Evolutionary conservation across 2,329 filamentous ascomycete species (phyloP).

Genomic region (Cladosporium austrohemisphaericum): DNA sequence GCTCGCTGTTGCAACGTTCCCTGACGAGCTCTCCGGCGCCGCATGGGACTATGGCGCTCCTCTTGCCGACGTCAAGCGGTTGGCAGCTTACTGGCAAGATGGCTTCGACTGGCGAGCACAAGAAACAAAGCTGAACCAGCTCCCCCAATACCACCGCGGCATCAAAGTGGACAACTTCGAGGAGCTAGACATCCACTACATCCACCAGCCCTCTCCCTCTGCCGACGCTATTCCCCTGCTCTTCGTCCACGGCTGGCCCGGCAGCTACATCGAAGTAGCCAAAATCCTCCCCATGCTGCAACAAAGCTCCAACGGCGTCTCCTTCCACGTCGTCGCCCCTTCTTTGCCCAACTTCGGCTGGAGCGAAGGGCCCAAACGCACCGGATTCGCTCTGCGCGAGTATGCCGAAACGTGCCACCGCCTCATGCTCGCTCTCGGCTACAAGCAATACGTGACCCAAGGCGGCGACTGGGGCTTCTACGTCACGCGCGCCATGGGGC

Average conservation of each 20-base stretch:
- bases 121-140: conserved; percentile 56
- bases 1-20: conserved; percentile 52
- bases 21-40: conserved; percentile 52
- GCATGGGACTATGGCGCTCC: conserved; percentile 59
- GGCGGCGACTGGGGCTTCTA: conserved; percentile 67
- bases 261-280: conserved; percentile 63
- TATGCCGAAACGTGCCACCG: conserved; percentile 65
- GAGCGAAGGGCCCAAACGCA: conserved; percentile 47
- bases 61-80: conserved; percentile 56
- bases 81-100: conserved; percentile 56
- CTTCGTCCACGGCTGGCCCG: conserved; percentile 67
- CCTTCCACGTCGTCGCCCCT: conserved; percentile 53
- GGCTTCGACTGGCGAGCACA: conserved; percentile 58
- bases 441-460: conserved; percentile 56
- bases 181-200: conserved; percentile 59
- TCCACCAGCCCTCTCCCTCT: conserved; percentile 54
- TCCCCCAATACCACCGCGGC: conserved; percentile 56
- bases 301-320: conserved; percentile 37
- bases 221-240: conserved; percentile 59
- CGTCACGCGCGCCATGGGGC: conserved; percentile 60
- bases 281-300: conserved; percentile 55
- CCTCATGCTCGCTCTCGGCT: conserved; percentile 66
- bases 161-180: conserved; percentile 58
- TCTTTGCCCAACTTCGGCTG: conserved; percentile 57
- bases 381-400: conserved; percentile 56